A percentile compares a stretch with the other conserved stretches of the same genome.
Conservation (phyloP, 2,329 filamentous ascomycete genomes). For the Aaosphaeria arxii region DNA sequence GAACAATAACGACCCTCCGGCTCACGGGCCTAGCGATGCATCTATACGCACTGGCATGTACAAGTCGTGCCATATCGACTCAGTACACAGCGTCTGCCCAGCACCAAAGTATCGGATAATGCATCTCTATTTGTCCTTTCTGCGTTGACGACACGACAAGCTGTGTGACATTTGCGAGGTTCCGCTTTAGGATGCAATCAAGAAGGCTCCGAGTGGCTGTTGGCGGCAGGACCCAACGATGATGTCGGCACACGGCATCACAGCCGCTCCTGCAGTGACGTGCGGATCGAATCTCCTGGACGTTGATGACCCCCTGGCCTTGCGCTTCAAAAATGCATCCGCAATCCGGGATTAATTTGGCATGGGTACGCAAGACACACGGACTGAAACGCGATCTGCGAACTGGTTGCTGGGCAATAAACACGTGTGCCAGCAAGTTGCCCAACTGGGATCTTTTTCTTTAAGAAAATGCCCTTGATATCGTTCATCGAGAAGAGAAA, state of each 20-base stretch:
- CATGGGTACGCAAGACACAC: constrained; percentile 8
- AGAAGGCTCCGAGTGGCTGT: not conserved
- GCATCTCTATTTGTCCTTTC: constrained; percentile 3
- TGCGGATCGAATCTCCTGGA: not conserved
- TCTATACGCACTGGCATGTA: no score
- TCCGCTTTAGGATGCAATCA: no score
- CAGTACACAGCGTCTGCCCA: constrained; percentile 11
- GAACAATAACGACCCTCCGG: constrained; percentile 9
- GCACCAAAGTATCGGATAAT: constrained; percentile 15
- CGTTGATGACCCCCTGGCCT: not conserved
- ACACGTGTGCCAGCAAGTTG: constrained; percentile 34
- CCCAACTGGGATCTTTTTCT: constrained; percentile 12
- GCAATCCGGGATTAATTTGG: constrained; percentile 9
- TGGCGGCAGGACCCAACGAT: not conserved
- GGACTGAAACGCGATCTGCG: constrained; percentile 38
- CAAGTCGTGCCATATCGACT: constrained; percentile 6
- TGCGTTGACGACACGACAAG: constrained; percentile 1
- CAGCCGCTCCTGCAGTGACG: not conserved
- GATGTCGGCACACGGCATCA: not conserved
- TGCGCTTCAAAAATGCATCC: constrained; percentile 5
- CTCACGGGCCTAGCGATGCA: no score
- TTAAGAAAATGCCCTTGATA: constrained; percentile 12
- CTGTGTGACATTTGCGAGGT: not conserved
- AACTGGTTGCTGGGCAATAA: constrained; percentile 31
- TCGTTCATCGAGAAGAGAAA: no score